phyloP scores from a whole-genome alignment of 2,329 filamentous ascomycete genomes.

The Pseudogymnoascus sp. region DNA sequence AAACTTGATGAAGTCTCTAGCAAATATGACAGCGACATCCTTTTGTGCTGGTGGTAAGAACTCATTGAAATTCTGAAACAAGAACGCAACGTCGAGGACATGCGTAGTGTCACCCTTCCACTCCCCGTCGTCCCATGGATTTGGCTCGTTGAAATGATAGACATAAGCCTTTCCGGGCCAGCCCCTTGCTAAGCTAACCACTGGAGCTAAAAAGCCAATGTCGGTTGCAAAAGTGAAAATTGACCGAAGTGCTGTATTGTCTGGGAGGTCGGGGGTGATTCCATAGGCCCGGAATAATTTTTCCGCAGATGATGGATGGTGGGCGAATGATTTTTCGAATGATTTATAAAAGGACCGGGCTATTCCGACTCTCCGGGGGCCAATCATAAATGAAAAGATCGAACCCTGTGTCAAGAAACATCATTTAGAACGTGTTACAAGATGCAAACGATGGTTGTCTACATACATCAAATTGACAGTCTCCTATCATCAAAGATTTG shows the following conservation, averaged over 20 bases:
- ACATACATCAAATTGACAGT: conserved; percentile 40
- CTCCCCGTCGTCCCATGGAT: conserved; percentile 39
- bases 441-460: neutral
- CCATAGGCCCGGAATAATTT: conserved; percentile 34
- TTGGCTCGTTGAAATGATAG: conserved; percentile 41
- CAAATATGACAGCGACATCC: no score
- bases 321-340: conserved; percentile 20
- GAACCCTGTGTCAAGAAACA: no score
- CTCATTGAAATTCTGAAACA: conserved; percentile 41
- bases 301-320: conserved; percentile 24
- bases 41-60: conserved; percentile 6
- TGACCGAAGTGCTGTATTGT: conserved; percentile 35
- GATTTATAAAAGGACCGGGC: conserved; percentile 30
- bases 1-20: no score
- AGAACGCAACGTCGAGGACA: conserved; percentile 38
- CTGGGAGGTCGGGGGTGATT: conserved; percentile 26
- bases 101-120: conserved; percentile 35
- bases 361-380: conserved; percentile 22
- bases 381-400: no score
- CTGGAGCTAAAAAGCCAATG: conserved; percentile 39
- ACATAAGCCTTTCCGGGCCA: conserved; percentile 31
- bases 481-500: conserved; percentile 39
- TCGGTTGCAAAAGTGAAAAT: conserved; percentile 40
- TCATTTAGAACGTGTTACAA: no score
- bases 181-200: conserved; percentile 33